phyloP scores from a whole-genome alignment of 2,329 filamentous ascomycete genomes.

The Botrytis elliptica region DNA sequence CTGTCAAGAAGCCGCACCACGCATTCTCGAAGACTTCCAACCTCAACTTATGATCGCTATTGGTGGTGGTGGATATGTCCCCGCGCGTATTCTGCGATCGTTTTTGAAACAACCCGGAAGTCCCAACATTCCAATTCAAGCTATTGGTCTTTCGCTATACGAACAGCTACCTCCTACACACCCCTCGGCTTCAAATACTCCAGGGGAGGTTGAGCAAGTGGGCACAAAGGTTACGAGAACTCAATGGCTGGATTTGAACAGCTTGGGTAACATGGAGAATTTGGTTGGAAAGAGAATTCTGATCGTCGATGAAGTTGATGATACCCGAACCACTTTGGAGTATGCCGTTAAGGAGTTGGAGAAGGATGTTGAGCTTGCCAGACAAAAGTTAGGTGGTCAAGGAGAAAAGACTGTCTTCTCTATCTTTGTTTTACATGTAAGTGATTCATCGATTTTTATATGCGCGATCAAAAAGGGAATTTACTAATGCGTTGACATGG shows the following conservation, averaged over 20 bases:
- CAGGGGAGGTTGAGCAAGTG: slow-evolving; percentile 59
- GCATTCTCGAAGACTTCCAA: slow-evolving; percentile 80
- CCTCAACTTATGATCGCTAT: slow-evolving; percentile 98
- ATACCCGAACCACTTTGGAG: slow-evolving; percentile 90
- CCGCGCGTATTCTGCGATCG: slow-evolving; percentile 92
- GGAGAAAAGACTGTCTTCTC: slow-evolving; percentile 82
- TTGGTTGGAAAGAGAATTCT: slow-evolving; percentile 87
- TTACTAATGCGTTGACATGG: background rate
- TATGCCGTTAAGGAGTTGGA: slow-evolving; percentile 90
- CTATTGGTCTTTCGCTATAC: slow-evolving; percentile 96
- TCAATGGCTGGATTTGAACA: slow-evolving; percentile 93
- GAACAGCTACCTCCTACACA: slow-evolving; percentile 67
- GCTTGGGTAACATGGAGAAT: slow-evolving; percentile 79
- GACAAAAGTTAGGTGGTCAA: slow-evolving; percentile 68
- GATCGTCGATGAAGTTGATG: slow-evolving; percentile 94
- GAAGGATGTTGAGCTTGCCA: slow-evolving; percentile 87
- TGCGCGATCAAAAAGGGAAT: background rate
- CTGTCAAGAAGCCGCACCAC: slow-evolving; percentile 80
- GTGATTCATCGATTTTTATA: background rate
- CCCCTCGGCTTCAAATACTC: slow-evolving; percentile 49
- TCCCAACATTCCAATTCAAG: slow-evolving; percentile 98
- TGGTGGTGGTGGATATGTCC: slow-evolving; percentile 94
- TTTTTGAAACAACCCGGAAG: slow-evolving; percentile 87
- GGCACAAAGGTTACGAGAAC: slow-evolving; percentile 96
- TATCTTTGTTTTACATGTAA: slow-evolving; percentile 91